Conservation (phyloP, 1,139 yeast genomes). For the Candida glucosophila region DNA sequence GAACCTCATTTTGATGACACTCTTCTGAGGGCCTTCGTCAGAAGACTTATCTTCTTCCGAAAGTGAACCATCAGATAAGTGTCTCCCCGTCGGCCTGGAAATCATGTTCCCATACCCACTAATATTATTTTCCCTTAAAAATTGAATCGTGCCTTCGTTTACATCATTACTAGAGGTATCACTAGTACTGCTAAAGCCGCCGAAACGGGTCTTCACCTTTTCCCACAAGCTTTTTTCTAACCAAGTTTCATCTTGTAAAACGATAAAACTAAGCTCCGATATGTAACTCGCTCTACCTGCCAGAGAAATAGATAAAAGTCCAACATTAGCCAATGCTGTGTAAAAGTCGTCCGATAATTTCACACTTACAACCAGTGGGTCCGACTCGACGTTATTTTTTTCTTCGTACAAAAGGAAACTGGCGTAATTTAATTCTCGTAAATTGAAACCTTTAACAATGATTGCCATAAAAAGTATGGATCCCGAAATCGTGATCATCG, state of each 20-base stretch:
- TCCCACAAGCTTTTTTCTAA: constrained; percentile 34
- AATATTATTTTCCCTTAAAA: constrained; percentile 8
- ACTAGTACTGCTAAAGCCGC: neutral
- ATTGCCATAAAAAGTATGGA: constrained; percentile 47
- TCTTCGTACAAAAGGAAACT: constrained; percentile 28
- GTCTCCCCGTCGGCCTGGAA: constrained; percentile 17
- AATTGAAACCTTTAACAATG: constrained; percentile 46
- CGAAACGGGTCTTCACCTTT: constrained; percentile 5
- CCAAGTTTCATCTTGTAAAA: constrained; percentile 49
- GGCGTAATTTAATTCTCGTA: constrained; percentile 40
- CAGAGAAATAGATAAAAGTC: constrained; percentile 55
- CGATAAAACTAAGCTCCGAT: constrained; percentile 46
- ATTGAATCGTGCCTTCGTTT: constrained; percentile 8
- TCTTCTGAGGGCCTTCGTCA: constrained; percentile 5
- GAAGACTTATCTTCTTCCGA: constrained; percentile 8
- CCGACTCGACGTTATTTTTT: constrained; percentile 23
- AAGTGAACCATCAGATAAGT: constrained; percentile 13
- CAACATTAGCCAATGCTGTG: constrained; percentile 50
- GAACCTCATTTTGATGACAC: constrained; percentile 17
- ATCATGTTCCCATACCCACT: constrained; percentile 29
- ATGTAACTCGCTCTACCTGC: constrained; percentile 61
- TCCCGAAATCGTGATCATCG: constrained; percentile 41
- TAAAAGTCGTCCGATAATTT: constrained; percentile 52
- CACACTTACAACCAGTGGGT: constrained; percentile 13
- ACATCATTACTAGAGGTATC: constrained; percentile 3